phyloP scores from a whole-genome alignment of 108 stramenopile species.

The Nitzschia sp. region DNA sequence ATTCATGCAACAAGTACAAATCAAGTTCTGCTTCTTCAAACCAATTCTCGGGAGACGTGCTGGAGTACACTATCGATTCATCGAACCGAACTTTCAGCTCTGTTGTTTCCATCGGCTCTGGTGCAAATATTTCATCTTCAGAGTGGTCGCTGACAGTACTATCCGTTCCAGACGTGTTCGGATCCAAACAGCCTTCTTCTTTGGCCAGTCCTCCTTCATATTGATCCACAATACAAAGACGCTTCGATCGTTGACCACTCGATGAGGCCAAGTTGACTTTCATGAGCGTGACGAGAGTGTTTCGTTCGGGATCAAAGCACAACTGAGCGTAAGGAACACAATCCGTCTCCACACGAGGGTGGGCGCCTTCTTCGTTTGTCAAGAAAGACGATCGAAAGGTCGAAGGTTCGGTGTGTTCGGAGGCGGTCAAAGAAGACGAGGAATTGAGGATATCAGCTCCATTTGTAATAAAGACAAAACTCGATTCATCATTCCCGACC shows the following conservation, averaged over 20 bases:
- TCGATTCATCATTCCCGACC: neutral
- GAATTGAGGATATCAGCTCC: neutral
- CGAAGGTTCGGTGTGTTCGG: constrained; percentile 1
- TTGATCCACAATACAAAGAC: neutral
- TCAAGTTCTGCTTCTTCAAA: constrained; percentile 19
- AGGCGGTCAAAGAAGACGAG: constrained; percentile 6
- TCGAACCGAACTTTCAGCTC: neutral
- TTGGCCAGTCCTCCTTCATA: neutral
- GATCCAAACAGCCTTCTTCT: neutral
- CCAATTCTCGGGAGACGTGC: neutral
- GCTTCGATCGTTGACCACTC: neutral
- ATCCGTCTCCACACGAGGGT: neutral
- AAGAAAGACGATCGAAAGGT: neutral
- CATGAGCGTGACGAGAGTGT: constrained; percentile 29
- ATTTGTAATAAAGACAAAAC: neutral
- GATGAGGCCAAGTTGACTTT: constrained; percentile 4
- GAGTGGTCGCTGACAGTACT: neutral
- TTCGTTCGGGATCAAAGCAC: constrained; percentile 33
- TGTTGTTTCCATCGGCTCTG: neutral
- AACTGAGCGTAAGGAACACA: constrained; percentile 26
- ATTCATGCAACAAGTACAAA: constrained; percentile 27
- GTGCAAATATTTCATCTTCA: neutral
- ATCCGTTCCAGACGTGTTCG: neutral
- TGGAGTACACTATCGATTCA: constrained; percentile 29
- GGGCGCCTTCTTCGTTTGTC: neutral